These are phyloP conservation scores for Kingdonia uniflora DNA, from an alignment of 164 flowering plant genomes.

Conservation along the genomic window DNA sequence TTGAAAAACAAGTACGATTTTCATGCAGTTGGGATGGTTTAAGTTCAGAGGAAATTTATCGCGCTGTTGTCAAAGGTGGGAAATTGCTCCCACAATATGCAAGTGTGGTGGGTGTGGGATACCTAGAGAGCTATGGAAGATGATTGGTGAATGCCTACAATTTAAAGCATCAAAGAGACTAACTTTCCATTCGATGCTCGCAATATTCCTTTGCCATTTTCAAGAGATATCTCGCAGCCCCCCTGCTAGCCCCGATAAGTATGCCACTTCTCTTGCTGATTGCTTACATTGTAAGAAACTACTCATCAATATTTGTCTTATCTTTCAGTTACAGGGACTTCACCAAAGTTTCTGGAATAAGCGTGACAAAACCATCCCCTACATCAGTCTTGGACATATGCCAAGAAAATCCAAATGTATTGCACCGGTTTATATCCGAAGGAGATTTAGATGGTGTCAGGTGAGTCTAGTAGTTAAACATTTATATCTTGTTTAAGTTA, in stretches of 20 bases:
- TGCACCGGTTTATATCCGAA: constrained; percentile 72
- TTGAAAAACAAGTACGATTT: constrained; percentile 3
- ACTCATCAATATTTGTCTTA: too few species aligned
- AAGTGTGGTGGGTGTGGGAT: constrained; percentile 97
- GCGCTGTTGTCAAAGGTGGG: constrained; percentile 67
- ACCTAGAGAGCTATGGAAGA: constrained; percentile 96
- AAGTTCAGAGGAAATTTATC: constrained; percentile 89
- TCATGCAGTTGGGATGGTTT: constrained; percentile 87
- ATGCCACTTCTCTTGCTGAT: constrained; percentile 17
- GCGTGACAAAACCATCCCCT: constrained; percentile 33
- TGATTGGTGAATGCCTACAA: constrained; percentile 95
- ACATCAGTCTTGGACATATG: constrained; percentile 37
- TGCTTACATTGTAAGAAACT: too few species aligned
- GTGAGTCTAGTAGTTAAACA: constrained; percentile 29
- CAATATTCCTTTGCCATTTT: constrained; percentile 85
- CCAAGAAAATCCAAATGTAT: constrained; percentile 43
- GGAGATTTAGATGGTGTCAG: constrained; percentile 77
- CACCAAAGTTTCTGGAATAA: constrained; percentile 28
- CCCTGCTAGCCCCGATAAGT: constrained; percentile 94
- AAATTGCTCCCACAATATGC: constrained; percentile 95
- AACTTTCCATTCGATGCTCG: constrained; percentile 73
- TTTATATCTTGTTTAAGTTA: neutral
- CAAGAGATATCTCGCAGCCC: constrained; percentile 95
- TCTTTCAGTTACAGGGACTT: constrained; percentile 41
- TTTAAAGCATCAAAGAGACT: constrained; percentile 89